Percentiles rank a stretch among this genome's conserved stretches.
These are phyloP conservation scores for Gossypium schwendimanii DNA, from an alignment of 441 rosid genomes.

Conservation along the genomic window DNA sequence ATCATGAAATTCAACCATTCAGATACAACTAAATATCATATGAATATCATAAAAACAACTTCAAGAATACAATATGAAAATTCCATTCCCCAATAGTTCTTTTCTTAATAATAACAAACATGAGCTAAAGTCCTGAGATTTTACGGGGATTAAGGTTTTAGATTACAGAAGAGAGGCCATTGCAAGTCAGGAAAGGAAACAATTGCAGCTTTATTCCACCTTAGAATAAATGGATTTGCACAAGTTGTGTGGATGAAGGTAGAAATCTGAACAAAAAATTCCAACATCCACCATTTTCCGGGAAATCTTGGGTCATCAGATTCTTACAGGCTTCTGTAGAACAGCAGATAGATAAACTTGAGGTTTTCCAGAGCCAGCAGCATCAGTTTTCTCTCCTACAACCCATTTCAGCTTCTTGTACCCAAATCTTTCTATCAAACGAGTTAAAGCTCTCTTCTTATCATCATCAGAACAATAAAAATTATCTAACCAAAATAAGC, in stretches of 20 bases:
- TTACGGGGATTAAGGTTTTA: neutral
- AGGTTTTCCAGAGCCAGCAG: slow-evolving; percentile 36
- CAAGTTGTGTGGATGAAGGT: slow-evolving; percentile 13
- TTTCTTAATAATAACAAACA: slow-evolving; percentile 10
- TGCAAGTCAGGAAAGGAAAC: slow-evolving; percentile 17
- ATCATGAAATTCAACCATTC: neutral
- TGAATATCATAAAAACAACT: neutral
- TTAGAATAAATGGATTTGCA: slow-evolving; percentile 19
- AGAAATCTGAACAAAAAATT: neutral
- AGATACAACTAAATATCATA: neutral
- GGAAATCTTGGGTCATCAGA: neutral
- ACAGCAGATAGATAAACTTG: slow-evolving; percentile 79
- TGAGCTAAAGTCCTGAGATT: slow-evolving; percentile 18
- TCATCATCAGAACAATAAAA: slow-evolving; percentile 57
- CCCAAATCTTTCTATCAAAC: slow-evolving; percentile 71
- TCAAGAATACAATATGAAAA: neutral
- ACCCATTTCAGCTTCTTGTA: slow-evolving; percentile 94
- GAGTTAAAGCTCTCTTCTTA: slow-evolving; percentile 66
- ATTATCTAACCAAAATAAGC: slow-evolving; percentile 48
- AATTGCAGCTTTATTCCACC: slow-evolving; percentile 25
- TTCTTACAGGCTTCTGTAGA: slow-evolving; percentile 80
- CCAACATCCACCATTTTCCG: slow-evolving; percentile 17
- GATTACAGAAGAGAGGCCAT: slow-evolving; percentile 13
- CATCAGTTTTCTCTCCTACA: slow-evolving; percentile 68
- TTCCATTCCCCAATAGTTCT: slow-evolving; percentile 17